Base-by-base conservation (phyloP, 2,329 filamentous ascomycete species). In the Cryphonectria carpinicola region DNA sequence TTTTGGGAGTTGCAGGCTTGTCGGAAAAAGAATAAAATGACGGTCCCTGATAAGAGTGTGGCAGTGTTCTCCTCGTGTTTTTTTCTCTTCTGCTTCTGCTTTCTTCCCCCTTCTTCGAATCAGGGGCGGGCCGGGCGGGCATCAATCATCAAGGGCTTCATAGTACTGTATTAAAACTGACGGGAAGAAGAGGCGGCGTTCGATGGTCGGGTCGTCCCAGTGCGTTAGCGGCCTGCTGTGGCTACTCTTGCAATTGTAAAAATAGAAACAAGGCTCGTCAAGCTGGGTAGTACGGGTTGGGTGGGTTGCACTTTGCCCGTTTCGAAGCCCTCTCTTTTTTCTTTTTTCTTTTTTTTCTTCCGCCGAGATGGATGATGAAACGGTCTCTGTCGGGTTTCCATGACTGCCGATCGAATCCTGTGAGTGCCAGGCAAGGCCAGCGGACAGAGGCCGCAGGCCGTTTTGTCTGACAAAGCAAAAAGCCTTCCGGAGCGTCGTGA, bases 181-280 rank as follows among this genome's bases (percentile, higher is more conserved):
- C 46, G 43, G 19, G 6, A 49, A 49, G 46, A 49, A n/a, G 28
- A 37, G 19, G 32, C 32, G 46, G 64, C 64, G 43, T 52, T 37
- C 46, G 32, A 61, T 39, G 58, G 58, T 61, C 58, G 63, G 63
- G 63, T 65, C 63, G 63, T 65, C 63, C 63, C 63, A 52, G 63
- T 52, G 46, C 46, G 43, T 65, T 65, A 65, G 46, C 64, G 64
- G 64, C 43, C 28, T 65, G 41, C 25, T 22, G 25, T 49, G 28
- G 46, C 46, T 49, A 10, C 25, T 35, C 19, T 54, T 35, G 41
- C 39, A 39, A 37, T 43, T 14, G 25, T 37, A 65, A 65, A 65
- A 65, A 65, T 65, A 65, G 64, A 65, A 65, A 65, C 10, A 65
- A 49, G 35, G 46, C 64, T 25, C 32, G 17, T 25, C 46, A 32